Evolutionary conservation across 2,329 filamentous ascomycete species (phyloP), one percentile per base, ranked within the genome.

Genomic region (Venturia oleaginea): DNA sequence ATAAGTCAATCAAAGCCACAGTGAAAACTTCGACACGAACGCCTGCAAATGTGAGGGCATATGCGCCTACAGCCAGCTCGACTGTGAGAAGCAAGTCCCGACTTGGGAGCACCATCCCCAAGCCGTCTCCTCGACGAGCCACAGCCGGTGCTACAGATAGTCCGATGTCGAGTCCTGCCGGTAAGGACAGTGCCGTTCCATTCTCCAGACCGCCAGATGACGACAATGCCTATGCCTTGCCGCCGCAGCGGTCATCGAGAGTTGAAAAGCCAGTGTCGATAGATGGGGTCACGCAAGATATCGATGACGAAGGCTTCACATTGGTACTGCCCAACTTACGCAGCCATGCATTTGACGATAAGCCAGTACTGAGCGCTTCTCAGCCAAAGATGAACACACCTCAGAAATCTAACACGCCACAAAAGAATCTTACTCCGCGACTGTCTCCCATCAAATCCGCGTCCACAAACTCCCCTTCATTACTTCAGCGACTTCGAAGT

Each of bases 161-260:
- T 55, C 74, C 73, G 27, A 70, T 68, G 37, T 66, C 67, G 10
- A 76, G 71, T 66, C 73, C 74, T 38, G 68, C 71, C 4, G 76
- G 75, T 66, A 77, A 78, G 30, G 80, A 81, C 61, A 77, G 81
- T 71, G 76, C 80, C 19, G 73, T 80, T 67, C 79, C 80, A 0
- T 76, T 75, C 65, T 51, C 71, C 70, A 67, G 72, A 69, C 65
- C 70, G 71, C 64, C 65, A 32, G 65, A 67, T 30, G 46, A 59
- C n/a, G 60, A 63, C 11, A 24, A 57, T 24, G 64, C 64, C 24
- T 43, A 51, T 59, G 46, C 34, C 24, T 48, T 32, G 17, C 65
- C 65, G n/a, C 19, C 38, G 8, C 63, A 62, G n/a, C 38, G 59
- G 34, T 60, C 63, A 27, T 38, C 22, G 19, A 34, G 66, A 19